These are phyloP conservation scores for Saturnispora bothae DNA, from an alignment of 805 yeast genomes.

Conservation along the genomic window DNA sequence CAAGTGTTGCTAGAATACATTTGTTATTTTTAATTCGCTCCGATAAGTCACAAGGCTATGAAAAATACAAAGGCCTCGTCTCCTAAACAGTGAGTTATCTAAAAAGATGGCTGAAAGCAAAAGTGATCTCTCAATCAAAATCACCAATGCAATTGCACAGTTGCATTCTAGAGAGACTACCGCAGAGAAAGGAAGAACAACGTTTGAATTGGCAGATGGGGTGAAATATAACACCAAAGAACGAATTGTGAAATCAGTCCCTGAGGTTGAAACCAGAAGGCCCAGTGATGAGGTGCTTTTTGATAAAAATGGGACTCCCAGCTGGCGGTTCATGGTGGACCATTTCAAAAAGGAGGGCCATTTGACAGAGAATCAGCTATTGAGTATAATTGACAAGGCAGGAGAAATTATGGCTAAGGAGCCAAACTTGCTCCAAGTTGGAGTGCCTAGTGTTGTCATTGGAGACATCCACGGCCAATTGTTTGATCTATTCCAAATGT, in stretches of 20 bases:
- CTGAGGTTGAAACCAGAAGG: conserved; percentile 45
- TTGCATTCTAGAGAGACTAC: neutral
- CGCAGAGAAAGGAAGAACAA: neutral
- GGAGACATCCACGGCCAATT: conserved; percentile 98
- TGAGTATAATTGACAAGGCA: conserved; percentile 53
- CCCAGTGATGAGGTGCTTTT: conserved; percentile 71
- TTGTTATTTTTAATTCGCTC: no score
- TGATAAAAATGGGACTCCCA: conserved; percentile 47
- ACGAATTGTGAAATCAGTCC: conserved; percentile 45
- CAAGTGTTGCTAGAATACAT: no score
- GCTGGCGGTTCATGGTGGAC: conserved; percentile 56
- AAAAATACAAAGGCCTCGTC: neutral
- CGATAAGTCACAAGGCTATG: no score
- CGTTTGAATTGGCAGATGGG: conserved; percentile 31
- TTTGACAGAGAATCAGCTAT: conserved; percentile 57
- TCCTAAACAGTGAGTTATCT: neutral
- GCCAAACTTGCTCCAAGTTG: conserved; percentile 68
- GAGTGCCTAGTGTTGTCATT: conserved; percentile 90
- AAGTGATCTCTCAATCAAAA: neutral
- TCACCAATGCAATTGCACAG: conserved; percentile 7
- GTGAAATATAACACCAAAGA: conserved; percentile 40
- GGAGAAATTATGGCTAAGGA: conserved; percentile 53
- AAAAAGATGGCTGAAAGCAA: neutral
- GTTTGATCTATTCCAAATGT: conserved; percentile 77
- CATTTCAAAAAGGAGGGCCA: conserved; percentile 80